phyloP scores from a whole-genome alignment of 1,284 basidiomycete genomes.

The Sphagnurus paluster region DNA sequence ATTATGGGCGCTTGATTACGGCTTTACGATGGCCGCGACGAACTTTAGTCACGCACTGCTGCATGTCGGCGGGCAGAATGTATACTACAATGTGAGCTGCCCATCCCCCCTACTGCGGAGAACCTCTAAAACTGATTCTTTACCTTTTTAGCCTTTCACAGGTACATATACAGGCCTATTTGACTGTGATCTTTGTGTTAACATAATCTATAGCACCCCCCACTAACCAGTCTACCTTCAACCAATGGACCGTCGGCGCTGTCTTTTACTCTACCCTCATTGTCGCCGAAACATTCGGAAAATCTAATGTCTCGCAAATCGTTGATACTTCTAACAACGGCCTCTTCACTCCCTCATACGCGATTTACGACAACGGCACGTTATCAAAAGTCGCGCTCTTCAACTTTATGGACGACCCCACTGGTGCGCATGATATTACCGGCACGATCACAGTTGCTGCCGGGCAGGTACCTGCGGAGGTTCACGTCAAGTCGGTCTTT shows the following conservation, averaged over 20 bases:
- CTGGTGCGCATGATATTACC: constrained; percentile 52
- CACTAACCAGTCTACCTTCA: constrained; percentile 56
- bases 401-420: constrained; percentile 65
- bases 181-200: not conserved
- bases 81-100: constrained; percentile 60
- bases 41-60: constrained; percentile 59
- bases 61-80: constrained; percentile 64
- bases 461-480: constrained; percentile 44
- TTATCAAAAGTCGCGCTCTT: constrained; percentile 65
- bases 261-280: constrained; percentile 70
- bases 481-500: constrained; percentile 54
- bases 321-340: constrained; percentile 57
- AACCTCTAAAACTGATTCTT: not conserved
- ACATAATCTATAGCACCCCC: constrained; percentile 43
- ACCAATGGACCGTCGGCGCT: constrained; percentile 62
- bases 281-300: constrained; percentile 67
- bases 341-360: constrained; percentile 67
- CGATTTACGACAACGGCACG: constrained; percentile 64
- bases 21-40: constrained; percentile 53
- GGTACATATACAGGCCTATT: constrained; percentile 29
- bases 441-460: constrained; percentile 45
- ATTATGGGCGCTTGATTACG: constrained; percentile 69
- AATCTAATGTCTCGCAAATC: constrained; percentile 57
- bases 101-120: not conserved
- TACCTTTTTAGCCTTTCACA: constrained; percentile 46